These are phyloP conservation scores for Mortierella sp. DNA, from an alignment of 371 early-diverging fungal species.

Conservation along the genomic window DNA sequence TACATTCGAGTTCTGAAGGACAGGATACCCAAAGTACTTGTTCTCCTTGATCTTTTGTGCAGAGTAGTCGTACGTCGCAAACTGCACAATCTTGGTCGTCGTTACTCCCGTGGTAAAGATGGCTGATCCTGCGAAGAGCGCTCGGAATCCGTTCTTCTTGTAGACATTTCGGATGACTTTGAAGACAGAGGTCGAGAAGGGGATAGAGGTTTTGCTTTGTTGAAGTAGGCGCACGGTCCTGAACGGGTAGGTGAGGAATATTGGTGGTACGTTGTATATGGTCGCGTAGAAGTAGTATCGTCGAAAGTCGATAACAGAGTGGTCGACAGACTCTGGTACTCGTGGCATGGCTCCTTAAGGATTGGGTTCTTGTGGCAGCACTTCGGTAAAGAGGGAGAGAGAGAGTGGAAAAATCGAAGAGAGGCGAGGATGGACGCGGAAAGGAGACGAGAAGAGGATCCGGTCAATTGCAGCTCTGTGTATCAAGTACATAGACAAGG, in stretches of 20 bases:
- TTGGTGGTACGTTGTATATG: constrained; percentile 42
- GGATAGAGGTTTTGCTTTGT: constrained; percentile 28
- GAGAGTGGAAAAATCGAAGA: too few relatives aligned
- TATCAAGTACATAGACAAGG: background rate
- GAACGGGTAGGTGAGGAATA: constrained; percentile 38
- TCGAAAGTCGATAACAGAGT: constrained; percentile 46
- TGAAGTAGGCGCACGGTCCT: constrained; percentile 53
- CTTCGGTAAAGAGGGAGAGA: background rate
- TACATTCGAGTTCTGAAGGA: constrained; percentile 25
- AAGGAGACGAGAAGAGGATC: background rate
- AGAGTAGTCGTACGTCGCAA: constrained; percentile 51
- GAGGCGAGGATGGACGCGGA: background rate
- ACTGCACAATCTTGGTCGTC: constrained; percentile 45
- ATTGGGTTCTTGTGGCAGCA: too few relatives aligned
- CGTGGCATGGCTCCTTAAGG: constrained; percentile 25
- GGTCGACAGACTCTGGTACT: constrained; percentile 36
- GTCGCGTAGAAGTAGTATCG: constrained; percentile 52
- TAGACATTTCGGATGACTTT: constrained; percentile 32
- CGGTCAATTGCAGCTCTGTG: background rate
- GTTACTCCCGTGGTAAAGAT: constrained; percentile 44
- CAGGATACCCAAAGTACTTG: constrained; percentile 25
- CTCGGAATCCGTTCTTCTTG: constrained; percentile 32
- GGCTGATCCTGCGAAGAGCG: constrained; percentile 41
- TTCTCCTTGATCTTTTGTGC: constrained; percentile 34
- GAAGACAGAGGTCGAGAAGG: constrained; percentile 36